Evolutionary conservation across 2,329 filamentous ascomycete species (phyloP), one percentile per base, ranked within the genome.

Genomic region (Alternaria atra): DNA sequence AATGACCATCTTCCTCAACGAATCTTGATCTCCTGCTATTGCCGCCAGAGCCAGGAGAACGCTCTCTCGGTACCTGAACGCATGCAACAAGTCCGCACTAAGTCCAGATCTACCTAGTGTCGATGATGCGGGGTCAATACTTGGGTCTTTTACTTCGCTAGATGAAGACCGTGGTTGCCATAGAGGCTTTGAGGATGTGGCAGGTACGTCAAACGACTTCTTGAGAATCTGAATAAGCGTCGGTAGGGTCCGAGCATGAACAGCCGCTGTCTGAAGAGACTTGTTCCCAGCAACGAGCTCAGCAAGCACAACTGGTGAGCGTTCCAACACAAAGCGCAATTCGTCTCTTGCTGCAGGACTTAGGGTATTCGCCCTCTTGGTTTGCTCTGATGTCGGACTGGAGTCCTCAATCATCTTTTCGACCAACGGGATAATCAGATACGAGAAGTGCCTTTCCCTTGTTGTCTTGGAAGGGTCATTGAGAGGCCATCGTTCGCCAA

Each of bases 21-120:
- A 88, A 68, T 98, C 93, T 71, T 93, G 93, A 69, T 90, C 90
- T 3, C 91, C 88, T 2, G 91, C 88, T 52, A 98, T 83, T 2
- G 93, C 90, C n/a, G 91, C 91, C 57, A 98, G 82, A 2, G 93
- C 93, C 71, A 90, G 89, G 17, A 98, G 80, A 1, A 89, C 87
- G 51, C 87, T 90, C 77, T 94, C 91, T 55, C 95, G 88, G 66
- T 93, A 86, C 68, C 85, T 90, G 77, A 94, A 89, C 25, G 89
- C 88, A 77, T 97, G 92, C 15, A 84, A 66, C 78, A 87, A 72
- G 84, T 85, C 70, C 79, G 87, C 84, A 40, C 69, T 73, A 12
- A 79, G 62, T 7, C 75, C 77, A 25, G 75, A 40, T 52, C 65
- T 61, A 5, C 77, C 77, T n/a, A 78, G 37, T 12, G 71, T 72